Base-by-base conservation (phyloP, 441 rosid genomes). In the Dalechampia spathulata region DNA sequence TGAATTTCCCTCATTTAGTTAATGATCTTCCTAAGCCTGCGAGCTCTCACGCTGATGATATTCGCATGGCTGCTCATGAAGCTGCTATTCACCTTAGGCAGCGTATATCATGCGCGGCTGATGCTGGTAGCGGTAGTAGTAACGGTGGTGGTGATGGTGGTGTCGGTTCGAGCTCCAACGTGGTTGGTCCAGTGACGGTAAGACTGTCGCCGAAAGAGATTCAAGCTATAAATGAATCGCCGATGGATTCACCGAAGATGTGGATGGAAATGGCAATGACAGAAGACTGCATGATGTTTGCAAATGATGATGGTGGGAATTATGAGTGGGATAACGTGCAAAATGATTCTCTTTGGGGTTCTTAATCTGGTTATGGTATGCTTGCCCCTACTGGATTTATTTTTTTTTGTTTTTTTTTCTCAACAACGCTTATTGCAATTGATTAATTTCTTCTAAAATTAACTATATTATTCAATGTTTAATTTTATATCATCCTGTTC, bases 231-330 rank as follows among this genome's bases (percentile, higher is more conserved):
- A 85, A 81, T 41, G 94, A 87, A 57, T 80, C 77, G 7, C 89
- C 96, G 12, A 25, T 90, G 69, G 94, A 90, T 65, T 87, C 94
- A 3, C 96, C 97, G 9, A 78, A 70, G 64, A 70, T 68, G 80
- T 83, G 95, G 71, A 83, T 67, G 77, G 57, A 62, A 36, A 73
- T 73, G 78, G 60, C 41, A 8, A 25, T 49, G 58, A 17, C 30
- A 20, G 64, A 70, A 14, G 65, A 70, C 8, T 25, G 52, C 15
- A 57, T 49, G 62, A 54, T 49, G 45, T 70, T 61, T 15, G 23
- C 37, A 12, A 52, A 42, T 30, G 58, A 60, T 11, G 11, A 4
- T 16, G 61, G 32, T 7, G 75, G 22, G 25, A 38, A 59, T 30
- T 37, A 40, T 27, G 62, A 57, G 30, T 67, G 70, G 67, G 48